Percentiles rank a stretch among this genome's conserved stretches.
Evolutionary conservation across 768 basidiomycete species (phyloP).

Genomic region (Lactarius sanguifluus): DNA sequence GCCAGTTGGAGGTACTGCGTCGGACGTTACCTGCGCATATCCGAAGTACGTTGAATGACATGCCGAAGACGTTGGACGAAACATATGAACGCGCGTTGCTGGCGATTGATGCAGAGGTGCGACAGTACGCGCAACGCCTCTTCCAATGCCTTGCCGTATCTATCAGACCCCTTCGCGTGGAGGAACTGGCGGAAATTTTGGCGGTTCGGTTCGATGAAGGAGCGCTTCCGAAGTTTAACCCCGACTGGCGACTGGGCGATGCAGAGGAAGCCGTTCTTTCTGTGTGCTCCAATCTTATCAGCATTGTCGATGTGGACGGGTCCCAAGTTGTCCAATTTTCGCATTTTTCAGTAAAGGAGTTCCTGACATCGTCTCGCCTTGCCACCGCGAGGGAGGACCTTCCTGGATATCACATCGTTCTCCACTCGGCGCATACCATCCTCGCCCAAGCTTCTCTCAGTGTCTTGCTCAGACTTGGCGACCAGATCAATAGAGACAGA

Average conservation of each 20-base stretch:
- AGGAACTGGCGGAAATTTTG: constrained; percentile 13
- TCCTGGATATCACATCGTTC: background rate
- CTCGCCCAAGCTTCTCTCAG: constrained; percentile 1
- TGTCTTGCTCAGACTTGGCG: background rate
- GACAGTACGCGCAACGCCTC: constrained; percentile 9
- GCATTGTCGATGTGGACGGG: background rate
- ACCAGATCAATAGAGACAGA: background rate
- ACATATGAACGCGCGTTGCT: constrained; percentile 3
- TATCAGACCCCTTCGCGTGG: constrained; percentile 1
- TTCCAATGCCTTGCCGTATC: constrained; percentile 13
- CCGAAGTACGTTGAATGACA: background rate
- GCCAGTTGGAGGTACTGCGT: constrained; percentile 5
- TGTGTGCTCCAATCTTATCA: constrained; percentile 5
- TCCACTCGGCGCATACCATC: background rate
- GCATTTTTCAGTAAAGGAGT: constrained; percentile 20
- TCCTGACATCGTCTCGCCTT: constrained; percentile 5
- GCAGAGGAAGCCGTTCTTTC: background rate
- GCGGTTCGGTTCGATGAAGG: background rate
- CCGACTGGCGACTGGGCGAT: constrained; percentile 15
- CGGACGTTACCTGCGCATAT: background rate
- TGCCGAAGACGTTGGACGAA: constrained; percentile 9
- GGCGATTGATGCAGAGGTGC: background rate
- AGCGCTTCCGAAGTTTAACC: background rate
- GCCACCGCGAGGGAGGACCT: background rate
- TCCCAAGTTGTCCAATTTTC: constrained; percentile 11